Base-by-base conservation (phyloP, 139 green algal genomes). In the Chlorella sp. region DNA sequence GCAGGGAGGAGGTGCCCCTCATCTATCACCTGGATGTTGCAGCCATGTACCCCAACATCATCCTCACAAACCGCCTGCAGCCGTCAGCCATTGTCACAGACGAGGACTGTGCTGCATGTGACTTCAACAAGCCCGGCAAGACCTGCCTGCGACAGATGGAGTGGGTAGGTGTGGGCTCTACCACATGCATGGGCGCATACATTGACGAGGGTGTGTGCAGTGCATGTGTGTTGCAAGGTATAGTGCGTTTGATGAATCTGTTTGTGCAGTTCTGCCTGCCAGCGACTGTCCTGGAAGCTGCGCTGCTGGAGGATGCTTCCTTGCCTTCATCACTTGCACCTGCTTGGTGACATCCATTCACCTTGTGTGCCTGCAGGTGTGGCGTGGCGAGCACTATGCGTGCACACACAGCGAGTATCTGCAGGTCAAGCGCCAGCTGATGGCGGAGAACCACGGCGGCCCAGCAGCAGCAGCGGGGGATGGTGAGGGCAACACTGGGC, bases 21-120 rank as follows among this genome's bases (percentile, higher is more conserved):
- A 97, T 99, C 72, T 99, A 99, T 79, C 95, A 99, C 77, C 86
- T 99, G 69, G 95, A 99, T 76, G 95, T 99, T 35, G 93, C 94
- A 0, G 95, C 95, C 67, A 99, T 99, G 95, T 99, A 99, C 85
- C 95, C 95, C 76, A 98, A 98, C 88, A 99, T 99, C 88, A 99
- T 99, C 80, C 90, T 99, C 63, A 99, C 95, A 69, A 99, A 99
- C 85, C 74, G 86, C 31, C 79, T 88, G 67, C 92, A 97, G 79
- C 92, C 92, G 20, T 82, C 82, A 2, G 85, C 88, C 61, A 89
- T 95, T 49, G 91, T 96, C 32, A 93, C 76, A 1, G 93, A 97
- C 59, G 90, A 97, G 68, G 85, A 95, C 74, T 98, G 94, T 79
- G 95, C 95, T 2, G 93, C 94, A 2, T 99, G 95, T 82, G 91